These are phyloP conservation scores for Hortiboletus rubellus DNA, from an alignment of 1,284 basidiomycete species.

Conservation along the genomic window DNA sequence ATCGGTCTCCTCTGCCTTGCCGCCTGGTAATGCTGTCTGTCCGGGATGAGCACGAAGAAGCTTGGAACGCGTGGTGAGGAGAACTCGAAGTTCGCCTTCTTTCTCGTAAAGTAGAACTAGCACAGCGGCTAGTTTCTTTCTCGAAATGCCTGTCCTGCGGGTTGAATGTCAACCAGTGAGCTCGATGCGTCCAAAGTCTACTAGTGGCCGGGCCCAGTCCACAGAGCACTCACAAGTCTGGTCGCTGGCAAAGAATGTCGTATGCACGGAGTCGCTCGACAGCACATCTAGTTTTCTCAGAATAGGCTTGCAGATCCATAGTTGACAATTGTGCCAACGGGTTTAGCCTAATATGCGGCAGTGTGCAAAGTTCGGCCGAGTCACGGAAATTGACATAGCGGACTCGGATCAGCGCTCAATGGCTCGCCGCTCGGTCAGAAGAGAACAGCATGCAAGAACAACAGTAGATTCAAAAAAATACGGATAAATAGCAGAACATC, in stretches of 20 bases:
- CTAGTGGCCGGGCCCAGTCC: too few species aligned
- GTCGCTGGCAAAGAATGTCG: conserved; percentile 34
- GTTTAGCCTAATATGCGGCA: neutral
- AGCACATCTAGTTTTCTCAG: conserved; percentile 37
- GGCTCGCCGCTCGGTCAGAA: too few species aligned
- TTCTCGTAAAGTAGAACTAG: conserved; percentile 76
- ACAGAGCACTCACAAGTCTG: conserved; percentile 53
- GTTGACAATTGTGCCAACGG: neutral
- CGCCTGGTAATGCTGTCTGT: conserved; percentile 82
- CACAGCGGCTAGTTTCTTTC: conserved; percentile 65
- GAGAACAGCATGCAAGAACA: neutral
- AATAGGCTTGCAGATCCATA: conserved; percentile 28
- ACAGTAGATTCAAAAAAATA: conserved; percentile 21
- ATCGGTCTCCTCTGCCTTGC: conserved; percentile 74
- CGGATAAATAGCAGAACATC: conserved; percentile 25
- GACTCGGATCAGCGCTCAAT: too few species aligned
- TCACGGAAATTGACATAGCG: neutral
- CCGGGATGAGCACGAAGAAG: conserved; percentile 73
- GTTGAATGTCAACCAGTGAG: neutral
- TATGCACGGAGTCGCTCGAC: conserved; percentile 45
- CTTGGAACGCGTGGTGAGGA: conserved; percentile 84
- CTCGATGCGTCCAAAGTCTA: neutral
- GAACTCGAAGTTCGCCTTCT: conserved; percentile 63
- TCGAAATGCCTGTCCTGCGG: conserved; percentile 49
- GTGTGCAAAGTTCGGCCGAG: neutral